Conservation (phyloP, 1,284 basidiomycete genomes). For the Cryptococcus sp. region DNA sequence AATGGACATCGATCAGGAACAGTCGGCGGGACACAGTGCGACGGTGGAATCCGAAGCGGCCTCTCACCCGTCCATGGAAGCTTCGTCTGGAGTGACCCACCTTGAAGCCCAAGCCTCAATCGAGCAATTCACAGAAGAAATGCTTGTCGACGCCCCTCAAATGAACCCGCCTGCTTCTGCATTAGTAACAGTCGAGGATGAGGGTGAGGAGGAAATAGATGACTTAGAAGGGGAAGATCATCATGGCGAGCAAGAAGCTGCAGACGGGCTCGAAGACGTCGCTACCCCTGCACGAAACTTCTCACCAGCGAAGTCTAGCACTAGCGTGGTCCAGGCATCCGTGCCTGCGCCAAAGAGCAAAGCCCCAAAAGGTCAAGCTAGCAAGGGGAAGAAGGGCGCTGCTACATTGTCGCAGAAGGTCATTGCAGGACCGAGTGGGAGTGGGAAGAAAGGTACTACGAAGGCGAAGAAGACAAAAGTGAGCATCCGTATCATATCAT, state of each 20-base stretch:
- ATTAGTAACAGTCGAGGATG: not conserved
- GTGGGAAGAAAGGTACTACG: slow-evolving; percentile 13
- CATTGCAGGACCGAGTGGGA: slow-evolving; percentile 2
- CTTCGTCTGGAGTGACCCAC: no score
- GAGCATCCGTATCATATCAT: not conserved
- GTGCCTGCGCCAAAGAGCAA: not conserved
- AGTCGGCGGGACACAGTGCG: not conserved
- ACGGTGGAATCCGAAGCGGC: not conserved
- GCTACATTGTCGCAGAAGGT: not conserved
- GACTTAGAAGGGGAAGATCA: not conserved
- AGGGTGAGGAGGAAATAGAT: slow-evolving; percentile 11
- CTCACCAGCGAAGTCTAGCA: not conserved
- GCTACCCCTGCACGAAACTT: not conserved
- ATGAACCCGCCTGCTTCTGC: no score
- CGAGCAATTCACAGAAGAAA: no score
- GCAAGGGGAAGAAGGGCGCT: slow-evolving; percentile 1
- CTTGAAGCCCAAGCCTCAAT: no score
- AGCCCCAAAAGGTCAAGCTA: not conserved
- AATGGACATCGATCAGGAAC: slow-evolving; percentile 3
- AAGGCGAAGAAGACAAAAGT: slow-evolving; percentile 30
- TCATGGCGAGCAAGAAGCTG: not conserved
- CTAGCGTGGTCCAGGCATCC: not conserved
- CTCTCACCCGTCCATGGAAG: not conserved
- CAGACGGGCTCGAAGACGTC: no score
- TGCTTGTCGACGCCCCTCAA: no score